Evolutionary conservation across 305 asterid genomes (phyloP).

Genomic region (Salvia sclarea): DNA sequence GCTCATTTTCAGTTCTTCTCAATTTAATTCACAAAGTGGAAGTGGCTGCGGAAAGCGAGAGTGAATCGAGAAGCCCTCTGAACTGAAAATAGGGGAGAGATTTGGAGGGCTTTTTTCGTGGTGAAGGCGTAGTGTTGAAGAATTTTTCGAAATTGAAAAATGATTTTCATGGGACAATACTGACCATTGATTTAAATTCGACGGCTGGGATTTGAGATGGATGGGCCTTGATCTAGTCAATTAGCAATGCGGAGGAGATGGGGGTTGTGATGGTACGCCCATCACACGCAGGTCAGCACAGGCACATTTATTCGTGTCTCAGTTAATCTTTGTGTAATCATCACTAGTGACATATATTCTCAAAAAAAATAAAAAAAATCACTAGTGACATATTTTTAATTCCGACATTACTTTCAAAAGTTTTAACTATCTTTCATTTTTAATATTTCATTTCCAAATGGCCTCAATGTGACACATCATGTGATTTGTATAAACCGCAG

Average conservation of each 20-base stretch:
- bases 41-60: constrained; percentile 8
- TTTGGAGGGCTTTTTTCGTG: constrained; percentile 14
- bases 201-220: constrained; percentile 17
- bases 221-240: constrained; percentile 23
- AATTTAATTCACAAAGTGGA: not conserved
- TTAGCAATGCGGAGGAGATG: not conserved
- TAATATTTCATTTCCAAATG: too few species aligned
- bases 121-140: constrained; percentile 22
- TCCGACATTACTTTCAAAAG: too few species aligned
- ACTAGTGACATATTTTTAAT: too few species aligned
- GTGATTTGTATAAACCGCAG: too few species aligned
- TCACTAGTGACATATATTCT: too few species aligned
- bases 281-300: constrained; percentile 28
- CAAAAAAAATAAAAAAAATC: too few species aligned
- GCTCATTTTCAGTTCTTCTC: constrained; percentile 57
- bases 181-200: constrained; percentile 19
- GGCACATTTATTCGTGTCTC: too few species aligned
- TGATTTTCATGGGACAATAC: constrained; percentile 13
- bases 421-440: too few species aligned
- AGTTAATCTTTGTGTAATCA: too few species aligned
- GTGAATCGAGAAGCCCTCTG: constrained; percentile 25
- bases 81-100: constrained; percentile 6
- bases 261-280: constrained; percentile 11
- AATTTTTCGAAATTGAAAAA: constrained; percentile 24
- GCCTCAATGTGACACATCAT: too few species aligned